Evolutionary conservation across 169 alveolate species (phyloP).

Genomic region (Babesia bigemina): DNA sequence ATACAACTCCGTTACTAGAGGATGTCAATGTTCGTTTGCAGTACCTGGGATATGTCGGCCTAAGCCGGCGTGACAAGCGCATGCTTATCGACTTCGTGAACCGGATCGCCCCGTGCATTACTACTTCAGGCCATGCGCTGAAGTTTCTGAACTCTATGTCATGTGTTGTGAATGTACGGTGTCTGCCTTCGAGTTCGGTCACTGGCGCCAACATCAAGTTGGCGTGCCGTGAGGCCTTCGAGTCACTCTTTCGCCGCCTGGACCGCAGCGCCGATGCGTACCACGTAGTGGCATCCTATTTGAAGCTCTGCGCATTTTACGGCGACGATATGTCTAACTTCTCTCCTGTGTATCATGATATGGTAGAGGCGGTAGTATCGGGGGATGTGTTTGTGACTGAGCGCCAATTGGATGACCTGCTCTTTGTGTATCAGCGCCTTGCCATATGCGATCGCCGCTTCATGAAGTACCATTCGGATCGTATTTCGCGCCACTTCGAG

Average conservation of each 20-base stretch:
- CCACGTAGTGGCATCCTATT: slow-evolving; percentile 34
- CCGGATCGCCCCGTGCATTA: slow-evolving; percentile 5
- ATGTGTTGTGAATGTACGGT: slow-evolving; percentile 2
- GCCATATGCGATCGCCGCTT: slow-evolving; percentile 51
- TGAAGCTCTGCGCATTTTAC: slow-evolving; percentile 55
- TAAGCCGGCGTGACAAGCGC: slow-evolving; percentile 2
- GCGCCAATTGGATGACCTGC: slow-evolving; percentile 35
- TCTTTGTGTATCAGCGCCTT: slow-evolving; percentile 32
- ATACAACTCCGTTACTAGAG: not conserved
- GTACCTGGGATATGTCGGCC: slow-evolving; percentile 11
- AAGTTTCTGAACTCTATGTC: slow-evolving; percentile 21
- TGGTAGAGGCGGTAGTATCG: slow-evolving; percentile 20
- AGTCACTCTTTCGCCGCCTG: slow-evolving; percentile 36
- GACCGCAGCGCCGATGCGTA: slow-evolving; percentile 15
- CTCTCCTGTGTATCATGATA: slow-evolving; percentile 30
- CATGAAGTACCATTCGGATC: slow-evolving; percentile 25
- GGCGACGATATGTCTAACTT: slow-evolving; percentile 36
- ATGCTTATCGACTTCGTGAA: slow-evolving; percentile 14
- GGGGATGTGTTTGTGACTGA: slow-evolving; percentile 34
- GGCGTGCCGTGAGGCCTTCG: slow-evolving; percentile 17
- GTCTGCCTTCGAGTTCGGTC: not conserved
- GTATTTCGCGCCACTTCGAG: slow-evolving; percentile 31
- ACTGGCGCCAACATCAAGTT: slow-evolving; percentile 29
- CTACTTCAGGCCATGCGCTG: not conserved
- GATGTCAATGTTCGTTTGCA: slow-evolving; percentile 14